These are phyloP conservation scores for Suillus clintonianus DNA, from an alignment of 768 basidiomycete species.

Conservation along the genomic window DNA sequence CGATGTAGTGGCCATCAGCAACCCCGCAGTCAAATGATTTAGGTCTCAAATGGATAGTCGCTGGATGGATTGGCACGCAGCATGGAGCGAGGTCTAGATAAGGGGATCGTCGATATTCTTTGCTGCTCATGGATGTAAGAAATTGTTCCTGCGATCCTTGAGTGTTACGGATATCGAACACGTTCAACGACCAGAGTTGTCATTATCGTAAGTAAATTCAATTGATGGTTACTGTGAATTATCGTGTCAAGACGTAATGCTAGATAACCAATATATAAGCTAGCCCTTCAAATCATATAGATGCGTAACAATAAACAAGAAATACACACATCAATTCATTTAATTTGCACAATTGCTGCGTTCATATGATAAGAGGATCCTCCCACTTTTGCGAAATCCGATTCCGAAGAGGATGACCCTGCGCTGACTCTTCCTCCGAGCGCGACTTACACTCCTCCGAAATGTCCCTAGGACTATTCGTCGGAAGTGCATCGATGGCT, in stretches of 20 bases:
- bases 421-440: neutral
- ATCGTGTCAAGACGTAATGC: neutral
- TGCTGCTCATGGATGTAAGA: too few species aligned
- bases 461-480: neutral
- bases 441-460: neutral
- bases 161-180: neutral
- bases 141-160: neutral
- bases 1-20: too few species aligned
- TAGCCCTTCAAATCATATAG: neutral
- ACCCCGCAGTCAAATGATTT: too few species aligned
- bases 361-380: slow-evolving; percentile 3
- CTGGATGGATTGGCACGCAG: too few species aligned
- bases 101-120: too few species aligned
- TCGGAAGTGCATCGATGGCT: neutral
- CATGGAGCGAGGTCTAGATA: too few species aligned
- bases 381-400: neutral
- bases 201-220: neutral
- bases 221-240: neutral
- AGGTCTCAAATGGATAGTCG: too few species aligned
- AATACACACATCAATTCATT: neutral
- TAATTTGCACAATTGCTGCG: neutral
- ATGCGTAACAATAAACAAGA: neutral
- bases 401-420: neutral
- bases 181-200: neutral
- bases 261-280: neutral